A percentile compares a stretch with the other conserved stretches of the same genome.
These are phyloP conservation scores for Apostasia shenzhenica DNA, from an alignment of 106 monocot species.

Conservation along the genomic window DNA sequence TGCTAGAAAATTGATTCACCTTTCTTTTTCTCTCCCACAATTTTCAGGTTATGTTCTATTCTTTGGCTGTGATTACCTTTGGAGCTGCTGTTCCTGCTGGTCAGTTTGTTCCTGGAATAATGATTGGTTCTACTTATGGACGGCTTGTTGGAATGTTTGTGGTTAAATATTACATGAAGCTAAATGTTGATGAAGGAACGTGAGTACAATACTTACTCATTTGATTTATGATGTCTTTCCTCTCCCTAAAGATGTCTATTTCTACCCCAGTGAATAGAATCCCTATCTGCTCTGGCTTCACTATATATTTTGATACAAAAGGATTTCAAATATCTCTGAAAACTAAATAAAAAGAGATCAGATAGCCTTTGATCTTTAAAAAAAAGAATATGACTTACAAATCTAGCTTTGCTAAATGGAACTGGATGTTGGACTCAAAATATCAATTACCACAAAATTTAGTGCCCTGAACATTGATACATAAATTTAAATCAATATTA, in stretches of 20 bases:
- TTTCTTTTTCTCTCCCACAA: neutral
- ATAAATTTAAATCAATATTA: no score
- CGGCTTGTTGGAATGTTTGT: constrained; percentile 97
- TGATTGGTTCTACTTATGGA: constrained; percentile 98
- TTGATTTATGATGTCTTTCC: neutral
- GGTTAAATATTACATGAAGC: constrained; percentile 80
- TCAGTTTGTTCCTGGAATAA: constrained; percentile 98
- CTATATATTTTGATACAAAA: neutral
- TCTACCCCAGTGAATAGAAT: neutral
- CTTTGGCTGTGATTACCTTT: constrained; percentile 91
- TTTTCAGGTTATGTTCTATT: constrained; percentile 83
- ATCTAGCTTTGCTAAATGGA: no score
- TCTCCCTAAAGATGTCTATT: neutral
- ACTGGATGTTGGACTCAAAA: no score
- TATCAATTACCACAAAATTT: no score
- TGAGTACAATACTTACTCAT: constrained; percentile 31
- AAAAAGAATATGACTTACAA: no score
- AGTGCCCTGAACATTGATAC: no score
- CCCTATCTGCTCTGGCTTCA: neutral
- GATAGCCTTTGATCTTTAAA: no score
- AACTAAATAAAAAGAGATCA: no score
- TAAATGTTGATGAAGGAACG: constrained; percentile 98
- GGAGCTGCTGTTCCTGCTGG: constrained; percentile 98
- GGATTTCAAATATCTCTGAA: neutral
- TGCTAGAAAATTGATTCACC: neutral